Evolutionary conservation across 192 early-diverging fungal genomes (phyloP), one percentile per base, ranked within the genome.

Genomic region (Coemansia sp.): DNA sequence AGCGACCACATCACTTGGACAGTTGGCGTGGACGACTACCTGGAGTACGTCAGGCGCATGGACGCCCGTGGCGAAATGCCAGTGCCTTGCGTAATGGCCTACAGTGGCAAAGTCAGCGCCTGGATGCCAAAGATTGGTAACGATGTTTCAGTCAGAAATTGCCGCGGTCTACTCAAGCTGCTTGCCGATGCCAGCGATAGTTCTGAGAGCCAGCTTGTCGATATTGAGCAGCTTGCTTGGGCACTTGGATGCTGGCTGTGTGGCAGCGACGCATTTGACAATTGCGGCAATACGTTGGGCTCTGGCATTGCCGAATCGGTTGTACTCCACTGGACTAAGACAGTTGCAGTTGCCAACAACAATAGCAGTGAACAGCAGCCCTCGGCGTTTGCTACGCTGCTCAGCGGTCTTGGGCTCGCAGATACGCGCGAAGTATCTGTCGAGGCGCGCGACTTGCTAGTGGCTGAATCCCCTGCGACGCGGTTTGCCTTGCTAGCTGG

Each of bases 201-300:
- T 14, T 37, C n/a, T 34, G 17, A 8, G 31, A 3, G 17, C 27
- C 57, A 59, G 57, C 32, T 19, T 14, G 57, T 31, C n/a, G 57
- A 31, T 15, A 34, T 59, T 34, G 57, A 15, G 2, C 66, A 44
- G 57, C 19, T 31, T 14, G 57, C 32, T 34, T 76, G 79, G 74
- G 74, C 79, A n/a, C 64, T 82, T 48, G 79, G 79, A 9, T 68
- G 79, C 72, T 82, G 79, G 79, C 50, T 82, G 12, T 73, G 74
- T 46, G 71, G 70, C 58, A 62, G 71, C 38, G 72, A 64, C 42
- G 63, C 68, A 9, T 60, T 75, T 62, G 51, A 39, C 4, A 23
- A 10, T n/a, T 14, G n/a, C 39, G 2, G 5, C 44, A 57, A n/a
- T 5, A 4, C 29, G 21, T 19, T 41, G 10, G 34, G 25, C 14